Percentiles rank a stretch among this genome's conserved stretches.
Conservation (phyloP, 202 grass and related monocot species). For the Setaria viridis region DNA sequence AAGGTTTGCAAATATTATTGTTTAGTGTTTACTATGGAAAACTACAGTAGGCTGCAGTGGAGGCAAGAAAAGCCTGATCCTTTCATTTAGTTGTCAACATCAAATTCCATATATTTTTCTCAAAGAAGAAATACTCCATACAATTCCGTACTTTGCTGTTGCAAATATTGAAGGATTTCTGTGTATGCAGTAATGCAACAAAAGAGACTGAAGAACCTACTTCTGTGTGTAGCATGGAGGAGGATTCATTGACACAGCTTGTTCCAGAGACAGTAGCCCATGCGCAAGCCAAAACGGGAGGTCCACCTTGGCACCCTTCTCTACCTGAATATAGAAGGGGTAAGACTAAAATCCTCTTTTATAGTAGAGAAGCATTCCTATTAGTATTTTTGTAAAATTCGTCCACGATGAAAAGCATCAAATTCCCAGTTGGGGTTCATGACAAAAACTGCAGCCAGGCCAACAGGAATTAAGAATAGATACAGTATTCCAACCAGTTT, state of each 20-base stretch:
- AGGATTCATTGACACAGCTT: conserved; percentile 71
- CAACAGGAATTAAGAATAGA: background rate
- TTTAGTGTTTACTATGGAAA: background rate
- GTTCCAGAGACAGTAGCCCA: conserved; percentile 69
- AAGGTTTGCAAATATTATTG: background rate
- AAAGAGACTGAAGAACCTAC: conserved; percentile 43
- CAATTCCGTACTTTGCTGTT: too few relatives aligned
- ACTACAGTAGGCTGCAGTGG: background rate
- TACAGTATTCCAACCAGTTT: background rate
- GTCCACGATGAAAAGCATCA: background rate
- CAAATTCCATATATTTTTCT: conserved; percentile 11
- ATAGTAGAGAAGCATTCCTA: background rate
- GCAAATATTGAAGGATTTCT: background rate
- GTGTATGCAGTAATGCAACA: background rate
- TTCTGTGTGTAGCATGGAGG: conserved; percentile 79
- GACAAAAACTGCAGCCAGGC: background rate
- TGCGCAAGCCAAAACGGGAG: conserved; percentile 88
- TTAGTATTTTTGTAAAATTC: background rate
- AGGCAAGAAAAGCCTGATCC: background rate
- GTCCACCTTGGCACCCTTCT: conserved; percentile 90
- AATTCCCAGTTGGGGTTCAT: background rate
- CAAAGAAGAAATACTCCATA: background rate
- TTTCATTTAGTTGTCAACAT: background rate
- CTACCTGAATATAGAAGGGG: conserved; percentile 58
- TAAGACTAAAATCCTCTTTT: background rate